These are phyloP conservation scores for Cubamyces lactineus DNA, from an alignment of 768 basidiomycete genomes.

Conservation along the genomic window DNA sequence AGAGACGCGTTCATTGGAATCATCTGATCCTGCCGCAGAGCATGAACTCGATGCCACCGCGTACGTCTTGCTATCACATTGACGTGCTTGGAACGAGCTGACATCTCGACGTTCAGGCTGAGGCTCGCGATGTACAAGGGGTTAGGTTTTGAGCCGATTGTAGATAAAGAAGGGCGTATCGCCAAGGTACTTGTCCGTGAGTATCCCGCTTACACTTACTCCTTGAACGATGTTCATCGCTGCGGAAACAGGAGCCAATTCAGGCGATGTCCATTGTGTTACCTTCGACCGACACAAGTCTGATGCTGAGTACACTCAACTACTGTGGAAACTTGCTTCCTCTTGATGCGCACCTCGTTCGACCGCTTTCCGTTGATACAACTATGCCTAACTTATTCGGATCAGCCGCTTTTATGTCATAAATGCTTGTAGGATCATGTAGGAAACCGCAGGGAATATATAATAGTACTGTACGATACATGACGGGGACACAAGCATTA, in stretches of 20 bases:
- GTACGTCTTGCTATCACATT: slow-evolving; percentile 44
- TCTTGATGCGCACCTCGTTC: slow-evolving; percentile 29
- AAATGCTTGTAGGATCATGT: background rate
- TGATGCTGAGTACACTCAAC: slow-evolving; percentile 34
- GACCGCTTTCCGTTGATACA: slow-evolving; percentile 12
- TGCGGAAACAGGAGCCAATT: slow-evolving; percentile 45
- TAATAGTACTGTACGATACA: slow-evolving; percentile 8
- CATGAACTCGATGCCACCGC: slow-evolving; percentile 72
- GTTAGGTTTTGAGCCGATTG: slow-evolving; percentile 70
- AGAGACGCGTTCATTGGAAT: slow-evolving; percentile 60
- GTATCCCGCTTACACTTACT: slow-evolving; percentile 33
- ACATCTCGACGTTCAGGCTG: slow-evolving; percentile 46
- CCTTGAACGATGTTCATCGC: background rate
- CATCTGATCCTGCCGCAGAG: slow-evolving; percentile 71
- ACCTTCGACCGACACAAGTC: slow-evolving; percentile 34
- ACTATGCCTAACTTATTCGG: background rate
- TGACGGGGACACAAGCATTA: background rate
- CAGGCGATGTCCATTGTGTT: slow-evolving; percentile 45
- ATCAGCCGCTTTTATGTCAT: background rate
- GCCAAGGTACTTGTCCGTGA: slow-evolving; percentile 70
- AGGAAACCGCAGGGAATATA: background rate
- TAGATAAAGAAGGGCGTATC: slow-evolving; percentile 52
- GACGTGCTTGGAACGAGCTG: background rate
- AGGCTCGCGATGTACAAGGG: slow-evolving; percentile 70
- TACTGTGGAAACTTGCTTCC: slow-evolving; percentile 42